Percentiles rank a stretch among this genome's conserved stretches.
Evolutionary conservation across 2,329 filamentous ascomycete genomes (phyloP).

Genomic region (Fusarium buharicum): DNA sequence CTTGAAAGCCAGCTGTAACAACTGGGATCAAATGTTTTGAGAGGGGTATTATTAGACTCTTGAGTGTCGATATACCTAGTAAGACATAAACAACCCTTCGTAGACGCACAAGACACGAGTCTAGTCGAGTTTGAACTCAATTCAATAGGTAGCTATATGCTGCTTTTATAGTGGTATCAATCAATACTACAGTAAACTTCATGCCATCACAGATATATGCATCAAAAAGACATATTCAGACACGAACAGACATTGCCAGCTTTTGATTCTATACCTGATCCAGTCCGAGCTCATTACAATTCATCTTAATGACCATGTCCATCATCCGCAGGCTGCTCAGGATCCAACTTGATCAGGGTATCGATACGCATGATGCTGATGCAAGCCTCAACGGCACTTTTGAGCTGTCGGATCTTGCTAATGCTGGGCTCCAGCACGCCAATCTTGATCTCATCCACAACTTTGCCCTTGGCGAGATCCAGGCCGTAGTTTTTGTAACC

Average conservation of each 20-base stretch:
- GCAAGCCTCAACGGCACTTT: conserved; percentile 97
- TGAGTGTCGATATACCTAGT: no score
- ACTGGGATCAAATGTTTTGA: no score
- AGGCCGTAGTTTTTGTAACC: conserved; percentile 99
- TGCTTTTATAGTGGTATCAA: neutral
- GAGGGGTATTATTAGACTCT: no score
- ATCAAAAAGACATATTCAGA: conserved; percentile 25
- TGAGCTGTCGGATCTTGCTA: conserved; percentile 97
- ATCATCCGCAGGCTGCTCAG: conserved; percentile 79
- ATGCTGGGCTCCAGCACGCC: conserved; percentile 97
- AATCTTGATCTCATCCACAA: conserved; percentile 92
- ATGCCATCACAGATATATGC: conserved; percentile 14
- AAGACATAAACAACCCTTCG: no score
- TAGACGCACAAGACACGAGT: no score
- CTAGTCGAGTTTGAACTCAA: no score
- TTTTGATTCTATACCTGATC: conserved; percentile 44
- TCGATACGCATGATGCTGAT: conserved; percentile 99
- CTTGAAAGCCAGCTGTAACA: no score
- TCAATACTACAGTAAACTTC: conserved; percentile 1
- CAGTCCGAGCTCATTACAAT: conserved; percentile 43
- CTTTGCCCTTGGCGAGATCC: conserved; percentile 87
- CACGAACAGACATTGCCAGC: conserved; percentile 41
- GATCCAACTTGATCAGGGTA: conserved; percentile 97
- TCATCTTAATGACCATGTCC: conserved; percentile 79
- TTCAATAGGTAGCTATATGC: neutral